Evolutionary conservation across 1,139 yeast genomes (phyloP), one percentile per base, ranked within the genome.

Genomic region (Diutina siamensis): DNA sequence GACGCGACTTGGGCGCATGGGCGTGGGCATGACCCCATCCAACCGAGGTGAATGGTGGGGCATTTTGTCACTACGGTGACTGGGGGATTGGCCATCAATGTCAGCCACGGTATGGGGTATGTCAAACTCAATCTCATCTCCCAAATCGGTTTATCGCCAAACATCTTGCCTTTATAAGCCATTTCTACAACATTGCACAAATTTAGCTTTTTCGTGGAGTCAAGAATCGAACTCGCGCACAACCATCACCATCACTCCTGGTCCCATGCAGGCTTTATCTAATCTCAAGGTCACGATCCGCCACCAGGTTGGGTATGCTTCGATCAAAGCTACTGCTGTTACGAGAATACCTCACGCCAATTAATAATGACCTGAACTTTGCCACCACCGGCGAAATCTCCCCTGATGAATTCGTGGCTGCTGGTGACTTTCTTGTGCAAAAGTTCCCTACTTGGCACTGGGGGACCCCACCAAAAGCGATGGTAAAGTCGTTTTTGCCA

Each of bases 401-500:
- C 1, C 97, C 97, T 2, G 95, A 85, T 49, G 97, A 89, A 60
- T 89, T 88, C 63, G 88, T 87, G 9, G 71, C 68, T 47, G 96
- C 97, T 4, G 97, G 97, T n/a, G 96, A 89, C 57, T 88, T 85
- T 59, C 66, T 92, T 50, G 92, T 82, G 34, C 80, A 78, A 62
- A 85, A 85, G 68, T 92, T 94, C 61, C 97, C 98, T 1, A 94
- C 97, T 0, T 92, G 99, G 98, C 78, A 80, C 52, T 92, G 99
- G 98, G 72, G 82, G 7, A 67, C 80, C 3, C 80, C 87, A 9
- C 82, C 94, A 19, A 67, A 73, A 10, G 75, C 74, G 54, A 67
- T 71, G 48, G 73, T 64, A 46, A 76, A 84, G 53, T 82, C 78
- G 50, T 92, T 87, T 56, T 65, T 92, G 50, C 98, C 98, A 0